phyloP scores from a whole-genome alignment of 148 eudicot genomes.

The Cornus suecica region DNA sequence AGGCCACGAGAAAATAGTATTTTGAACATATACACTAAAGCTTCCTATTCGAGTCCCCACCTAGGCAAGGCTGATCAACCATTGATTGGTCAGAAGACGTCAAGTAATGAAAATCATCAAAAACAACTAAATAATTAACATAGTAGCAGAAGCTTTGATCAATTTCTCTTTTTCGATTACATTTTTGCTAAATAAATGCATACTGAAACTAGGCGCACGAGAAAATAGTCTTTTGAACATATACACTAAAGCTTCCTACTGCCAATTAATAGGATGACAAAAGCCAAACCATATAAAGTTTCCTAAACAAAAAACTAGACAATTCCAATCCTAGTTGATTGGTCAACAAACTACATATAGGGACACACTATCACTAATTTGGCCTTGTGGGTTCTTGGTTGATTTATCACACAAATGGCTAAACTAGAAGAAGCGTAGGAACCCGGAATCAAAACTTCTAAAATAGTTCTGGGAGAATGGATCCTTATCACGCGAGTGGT shows the following conservation, averaged over 20 bases:
- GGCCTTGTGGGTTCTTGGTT: neutral
- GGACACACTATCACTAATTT: neutral
- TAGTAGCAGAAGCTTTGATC: neutral
- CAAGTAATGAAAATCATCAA: neutral
- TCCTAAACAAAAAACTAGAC: neutral
- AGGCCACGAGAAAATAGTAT: neutral
- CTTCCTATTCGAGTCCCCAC: conserved; percentile 73
- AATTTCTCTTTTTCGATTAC: neutral
- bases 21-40: neutral
- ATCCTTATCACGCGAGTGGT: neutral
- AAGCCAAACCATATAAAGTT: neutral
- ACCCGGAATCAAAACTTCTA: neutral
- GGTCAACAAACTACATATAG: neutral
- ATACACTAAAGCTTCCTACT: neutral
- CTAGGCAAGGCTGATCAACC: conserved; percentile 81
- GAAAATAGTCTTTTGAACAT: neutral
- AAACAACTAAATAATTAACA: neutral
- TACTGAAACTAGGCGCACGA: neutral
- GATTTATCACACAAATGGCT: neutral
- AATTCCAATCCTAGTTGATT: neutral
- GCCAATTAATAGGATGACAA: neutral
- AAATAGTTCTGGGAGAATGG: neutral
- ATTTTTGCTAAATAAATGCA: neutral
- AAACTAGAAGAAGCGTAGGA: neutral
- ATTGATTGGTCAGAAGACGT: conserved; percentile 12